Base-by-base conservation (phyloP, 164 flowering plant species). In the Magnolia changhungtana region DNA sequence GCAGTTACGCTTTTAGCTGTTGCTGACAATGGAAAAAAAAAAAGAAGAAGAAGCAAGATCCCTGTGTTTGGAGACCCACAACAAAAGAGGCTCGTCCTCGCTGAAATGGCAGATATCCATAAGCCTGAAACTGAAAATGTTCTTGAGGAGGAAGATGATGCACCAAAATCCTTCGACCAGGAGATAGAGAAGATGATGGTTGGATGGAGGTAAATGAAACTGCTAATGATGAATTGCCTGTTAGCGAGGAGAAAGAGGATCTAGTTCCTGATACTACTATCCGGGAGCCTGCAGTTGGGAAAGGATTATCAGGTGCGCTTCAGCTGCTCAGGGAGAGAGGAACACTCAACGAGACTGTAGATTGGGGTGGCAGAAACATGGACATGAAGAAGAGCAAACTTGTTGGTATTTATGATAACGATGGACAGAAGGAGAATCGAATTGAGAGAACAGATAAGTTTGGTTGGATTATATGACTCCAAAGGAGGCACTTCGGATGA, bases 311-410 rank as follows among this genome's bases (percentile, higher is more conserved):
- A 31, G 96, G 94, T 79, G 97, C 89, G 1, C 88, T 96, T 68
- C 83, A 83, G 82, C 92, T 96, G 77, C 89, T 96, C 65, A 85
- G 92, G 80, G 97, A 94, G 9, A 86, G 98, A 50, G 99, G 99
- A 74, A 83, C 97, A n/a, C 95, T 96, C n/a, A 94, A 91, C 81
- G 99, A 96, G 83, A 86, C 76, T 77, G 71, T 91, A 77, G 97
- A 92, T 69, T 96, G 97, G 97, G 98, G 99, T 79, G 99, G 99
- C 68, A 83, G 99, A 81, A 96, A 94, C 83, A 96, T 93, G 97
- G 99, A 96, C 84, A 96, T 94, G 87, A 96, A 94, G 81, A 96
- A 91, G 79, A 92, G 99, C 89, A 96, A 96, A 80, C 94, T 96
- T 77, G 92, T 90, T 71, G 99, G 99, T 59, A 87, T 96, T 37